Conservation (phyloP, 148 eudicot genomes). For the Rhododendron ferrugineum region DNA sequence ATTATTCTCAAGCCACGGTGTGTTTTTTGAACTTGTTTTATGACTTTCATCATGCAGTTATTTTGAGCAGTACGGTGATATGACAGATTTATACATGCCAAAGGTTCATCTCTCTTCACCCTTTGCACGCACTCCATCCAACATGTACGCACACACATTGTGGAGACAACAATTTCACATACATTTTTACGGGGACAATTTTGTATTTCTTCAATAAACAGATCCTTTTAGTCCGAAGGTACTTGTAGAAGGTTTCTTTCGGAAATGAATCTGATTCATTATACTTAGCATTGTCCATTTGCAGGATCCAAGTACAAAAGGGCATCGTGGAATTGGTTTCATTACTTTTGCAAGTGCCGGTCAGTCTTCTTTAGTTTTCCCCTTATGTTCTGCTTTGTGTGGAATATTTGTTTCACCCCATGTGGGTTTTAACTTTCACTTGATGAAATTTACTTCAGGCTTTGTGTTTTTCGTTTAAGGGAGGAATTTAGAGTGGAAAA, state of each 20-base stretch:
- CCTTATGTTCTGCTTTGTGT: neutral
- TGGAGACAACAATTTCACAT: neutral
- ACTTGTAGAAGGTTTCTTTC: neutral
- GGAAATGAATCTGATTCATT: neutral
- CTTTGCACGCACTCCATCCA: neutral
- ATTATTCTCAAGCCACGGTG: neutral
- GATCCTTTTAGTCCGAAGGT: neutral
- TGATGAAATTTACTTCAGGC: neutral
- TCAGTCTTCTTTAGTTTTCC: conserved; percentile 8
- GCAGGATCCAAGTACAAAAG: conserved; percentile 85
- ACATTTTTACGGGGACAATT: neutral
- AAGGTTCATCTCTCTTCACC: conserved; percentile 35
- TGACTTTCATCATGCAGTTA: conserved; percentile 44
- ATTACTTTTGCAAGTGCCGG: conserved; percentile 88
- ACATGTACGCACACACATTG: neutral
- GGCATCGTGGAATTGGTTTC: conserved; percentile 98
- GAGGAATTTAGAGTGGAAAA: neutral
- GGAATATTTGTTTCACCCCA: neutral
- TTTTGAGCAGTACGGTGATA: conserved; percentile 92
- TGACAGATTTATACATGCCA: conserved; percentile 95
- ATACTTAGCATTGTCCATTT: neutral
- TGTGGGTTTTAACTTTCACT: neutral
- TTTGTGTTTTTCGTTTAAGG: neutral
- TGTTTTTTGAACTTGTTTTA: neutral
- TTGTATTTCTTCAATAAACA: neutral